phyloP scores from a whole-genome alignment of 768 basidiomycete genomes.

The Chlorophyllum brunneum region DNA sequence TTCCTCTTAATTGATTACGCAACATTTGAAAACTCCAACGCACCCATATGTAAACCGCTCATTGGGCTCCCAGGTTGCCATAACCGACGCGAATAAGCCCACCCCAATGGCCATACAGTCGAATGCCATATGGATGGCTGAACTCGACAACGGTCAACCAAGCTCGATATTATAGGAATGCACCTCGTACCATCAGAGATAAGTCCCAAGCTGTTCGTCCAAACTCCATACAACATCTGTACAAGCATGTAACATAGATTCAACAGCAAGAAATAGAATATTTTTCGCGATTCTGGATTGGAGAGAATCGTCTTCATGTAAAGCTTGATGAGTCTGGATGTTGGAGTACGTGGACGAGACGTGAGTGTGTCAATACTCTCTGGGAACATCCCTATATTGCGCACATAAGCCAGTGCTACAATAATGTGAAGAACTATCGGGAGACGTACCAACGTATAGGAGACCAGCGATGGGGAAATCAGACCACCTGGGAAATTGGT shows the following conservation, averaged over 20 bases:
- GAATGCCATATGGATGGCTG: slow-evolving; percentile 99
- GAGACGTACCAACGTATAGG: slow-evolving; percentile 56
- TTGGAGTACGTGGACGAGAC: slow-evolving; percentile 44
- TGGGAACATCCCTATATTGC: slow-evolving; percentile 47
- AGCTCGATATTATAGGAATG: not conserved
- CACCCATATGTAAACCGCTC: slow-evolving; percentile 94
- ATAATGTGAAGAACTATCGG: not conserved
- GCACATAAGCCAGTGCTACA: not conserved
- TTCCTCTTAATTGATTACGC: slow-evolving; percentile 2
- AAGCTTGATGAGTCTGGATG: slow-evolving; percentile 51
- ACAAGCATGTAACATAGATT: slow-evolving; percentile 96
- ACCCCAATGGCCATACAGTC: slow-evolving; percentile 98
- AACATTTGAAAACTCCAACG: slow-evolving; percentile 19
- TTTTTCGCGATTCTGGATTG: slow-evolving; percentile 89
- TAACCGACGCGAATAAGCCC: slow-evolving; percentile 92
- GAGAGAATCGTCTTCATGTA: slow-evolving; percentile 90
- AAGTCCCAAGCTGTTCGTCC: slow-evolving; percentile 94
- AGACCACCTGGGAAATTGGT: slow-evolving; percentile 51
- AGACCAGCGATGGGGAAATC: slow-evolving; percentile 57
- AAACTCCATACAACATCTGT: slow-evolving; percentile 95
- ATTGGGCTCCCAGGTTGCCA: slow-evolving; percentile 97
- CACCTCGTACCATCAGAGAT: slow-evolving; percentile 82
- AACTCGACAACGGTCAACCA: slow-evolving; percentile 1
- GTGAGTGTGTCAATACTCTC: slow-evolving; percentile 39
- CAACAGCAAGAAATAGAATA: slow-evolving; percentile 94